These are phyloP conservation scores for Leccinum angustisporum DNA, from an alignment of 1,284 basidiomycete genomes.

Conservation along the genomic window DNA sequence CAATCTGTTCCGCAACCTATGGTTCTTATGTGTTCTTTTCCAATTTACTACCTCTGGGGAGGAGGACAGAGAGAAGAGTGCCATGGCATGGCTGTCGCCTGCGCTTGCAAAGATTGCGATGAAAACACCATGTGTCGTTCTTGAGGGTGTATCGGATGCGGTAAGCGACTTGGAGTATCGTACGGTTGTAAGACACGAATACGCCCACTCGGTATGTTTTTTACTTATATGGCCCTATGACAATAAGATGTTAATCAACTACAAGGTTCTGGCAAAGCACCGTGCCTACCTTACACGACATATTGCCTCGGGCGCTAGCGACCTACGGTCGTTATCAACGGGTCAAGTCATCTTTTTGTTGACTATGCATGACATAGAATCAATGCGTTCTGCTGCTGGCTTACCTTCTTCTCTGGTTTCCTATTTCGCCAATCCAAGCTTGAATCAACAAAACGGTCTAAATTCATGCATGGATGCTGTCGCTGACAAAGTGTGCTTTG, in stretches of 20 bases:
- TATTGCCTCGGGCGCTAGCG: conserved; percentile 69
- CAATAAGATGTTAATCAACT: conserved; percentile 4
- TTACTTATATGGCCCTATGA: not conserved
- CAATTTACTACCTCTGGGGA: conserved; percentile 57
- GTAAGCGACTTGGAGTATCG: conserved; percentile 93
- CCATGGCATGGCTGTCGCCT: conserved; percentile 75
- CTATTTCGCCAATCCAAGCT: conserved; percentile 88
- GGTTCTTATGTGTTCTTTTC: conserved; percentile 91
- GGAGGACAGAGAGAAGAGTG: conserved; percentile 48
- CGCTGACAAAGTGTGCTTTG: conserved; percentile 69
- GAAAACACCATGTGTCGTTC: conserved; percentile 86
- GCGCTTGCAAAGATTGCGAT: conserved; percentile 81
- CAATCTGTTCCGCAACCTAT: conserved; percentile 88
- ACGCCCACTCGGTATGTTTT: conserved; percentile 63
- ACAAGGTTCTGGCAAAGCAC: conserved; percentile 68
- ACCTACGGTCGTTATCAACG: conserved; percentile 75
- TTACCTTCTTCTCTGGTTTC: conserved; percentile 80
- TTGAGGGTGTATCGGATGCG: conserved; percentile 83
- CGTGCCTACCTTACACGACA: conserved; percentile 62
- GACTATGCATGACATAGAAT: conserved; percentile 88
- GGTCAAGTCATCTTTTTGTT: conserved; percentile 88
- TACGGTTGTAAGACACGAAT: conserved; percentile 88
- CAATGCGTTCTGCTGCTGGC: conserved; percentile 80
- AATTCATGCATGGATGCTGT: conserved; percentile 82
- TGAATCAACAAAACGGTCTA: conserved; percentile 72